phyloP scores from a whole-genome alignment of 2,329 filamentous ascomycete genomes.

The Stemphylium vesicarium region DNA sequence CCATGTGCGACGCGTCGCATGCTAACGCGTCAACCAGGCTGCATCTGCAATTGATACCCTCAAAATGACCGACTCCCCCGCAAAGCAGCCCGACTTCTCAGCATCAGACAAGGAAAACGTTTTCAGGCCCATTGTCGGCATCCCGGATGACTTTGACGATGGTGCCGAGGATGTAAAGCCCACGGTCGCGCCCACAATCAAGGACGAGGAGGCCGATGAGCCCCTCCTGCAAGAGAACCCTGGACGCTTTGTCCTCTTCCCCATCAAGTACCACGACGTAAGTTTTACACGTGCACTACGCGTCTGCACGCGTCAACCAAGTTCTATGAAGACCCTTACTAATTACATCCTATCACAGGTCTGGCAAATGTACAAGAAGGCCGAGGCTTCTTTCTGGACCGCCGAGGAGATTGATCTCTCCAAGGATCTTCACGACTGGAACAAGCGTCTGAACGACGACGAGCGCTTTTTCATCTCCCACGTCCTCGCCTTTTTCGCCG shows the following conservation, averaged over 20 bases:
- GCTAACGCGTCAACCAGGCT: constrained; percentile 65
- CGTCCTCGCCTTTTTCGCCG: constrained; percentile 98
- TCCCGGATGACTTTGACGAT: constrained; percentile 52
- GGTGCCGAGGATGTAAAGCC: constrained; percentile 57
- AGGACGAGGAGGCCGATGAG: constrained; percentile 77
- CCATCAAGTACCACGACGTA: constrained; percentile 99
- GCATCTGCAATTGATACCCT: constrained; percentile 84
- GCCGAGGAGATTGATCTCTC: constrained; percentile 99
- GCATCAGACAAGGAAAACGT: constrained; percentile 81
- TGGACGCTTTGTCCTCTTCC: constrained; percentile 95
- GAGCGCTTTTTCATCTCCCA: constrained; percentile 99
- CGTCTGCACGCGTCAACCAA: constrained; percentile 67
- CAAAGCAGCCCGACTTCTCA: constrained; percentile 86
- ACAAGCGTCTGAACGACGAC: constrained; percentile 94
- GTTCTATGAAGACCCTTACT: constrained; percentile 27
- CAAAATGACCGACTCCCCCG: constrained; percentile 85
- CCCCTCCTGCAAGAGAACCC: constrained; percentile 95
- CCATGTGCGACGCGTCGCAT: constrained; percentile 33
- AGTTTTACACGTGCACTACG: constrained; percentile 56
- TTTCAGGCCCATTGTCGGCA: constrained; percentile 62
- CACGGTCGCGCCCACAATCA: constrained; percentile 58
- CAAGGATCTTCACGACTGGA: constrained; percentile 99
- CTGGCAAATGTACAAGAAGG: constrained; percentile 99
- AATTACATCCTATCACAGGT: constrained; percentile 65
- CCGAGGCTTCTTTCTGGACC: constrained; percentile 99